These are phyloP conservation scores for Bipolaris bicolor DNA, from an alignment of 2,329 filamentous ascomycete genomes.

Conservation along the genomic window DNA sequence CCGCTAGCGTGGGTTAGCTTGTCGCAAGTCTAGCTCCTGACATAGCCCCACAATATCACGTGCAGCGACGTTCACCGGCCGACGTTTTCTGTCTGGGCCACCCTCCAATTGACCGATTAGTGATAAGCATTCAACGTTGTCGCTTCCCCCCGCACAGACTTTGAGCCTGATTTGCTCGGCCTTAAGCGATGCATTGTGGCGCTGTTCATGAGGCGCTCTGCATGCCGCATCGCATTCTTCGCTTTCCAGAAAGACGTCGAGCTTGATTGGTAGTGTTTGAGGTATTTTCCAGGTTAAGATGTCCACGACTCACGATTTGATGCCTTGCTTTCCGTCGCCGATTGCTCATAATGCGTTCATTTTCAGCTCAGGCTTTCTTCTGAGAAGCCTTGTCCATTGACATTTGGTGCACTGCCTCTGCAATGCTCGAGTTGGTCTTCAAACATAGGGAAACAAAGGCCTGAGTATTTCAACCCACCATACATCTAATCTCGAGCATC, in stretches of 20 bases:
- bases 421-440: too few relatives aligned
- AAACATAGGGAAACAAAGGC: not conserved
- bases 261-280: not conserved
- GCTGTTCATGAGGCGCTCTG: conserved; percentile 10
- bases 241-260: conserved; percentile 15
- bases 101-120: not conserved
- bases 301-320: not conserved
- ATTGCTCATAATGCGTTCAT: not conserved
- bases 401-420: not conserved
- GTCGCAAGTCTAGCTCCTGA: conserved; percentile 3
- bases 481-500: not conserved
- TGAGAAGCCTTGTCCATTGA: not conserved
- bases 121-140: not conserved
- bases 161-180: conserved; percentile 7
- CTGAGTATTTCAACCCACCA: not conserved
- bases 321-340: not conserved
- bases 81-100: not conserved
- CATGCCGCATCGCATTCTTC: conserved; percentile 33
- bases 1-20: conserved; percentile 6
- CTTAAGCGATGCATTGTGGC: conserved; percentile 23
- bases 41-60: not conserved
- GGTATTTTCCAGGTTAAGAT: not conserved
- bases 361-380: not conserved
- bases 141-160: conserved; percentile 1
- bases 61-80: not conserved